Base-by-base conservation (phyloP, 495 filamentous ascomycete genomes). In the Tricharina praecox region DNA sequence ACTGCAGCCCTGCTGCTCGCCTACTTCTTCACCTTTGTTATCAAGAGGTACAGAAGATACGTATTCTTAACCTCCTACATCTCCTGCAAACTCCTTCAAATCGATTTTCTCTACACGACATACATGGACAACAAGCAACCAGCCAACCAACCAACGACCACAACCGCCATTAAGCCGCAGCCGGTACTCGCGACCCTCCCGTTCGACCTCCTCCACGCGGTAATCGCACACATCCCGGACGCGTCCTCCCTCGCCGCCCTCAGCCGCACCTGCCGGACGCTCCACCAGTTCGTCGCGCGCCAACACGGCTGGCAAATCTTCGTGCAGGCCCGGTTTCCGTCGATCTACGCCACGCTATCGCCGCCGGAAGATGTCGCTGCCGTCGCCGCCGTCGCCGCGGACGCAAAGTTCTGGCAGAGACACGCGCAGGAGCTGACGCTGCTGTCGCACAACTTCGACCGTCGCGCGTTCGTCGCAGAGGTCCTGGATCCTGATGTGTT, bases 221-320 rank as follows among this genome's bases (percentile, higher is more conserved):
- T 82, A 36, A 62, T 68, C 35, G 52, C 58, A 44, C 63, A 74
- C 54, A 60, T 81, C 4, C 69, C 73, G 2, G 70, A 67, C 13
- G 70, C 68, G n/a, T 67, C 55, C 49, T 62, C 61, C 34, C 40
- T 82, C 46, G 53, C 61, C 1, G 44, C 56, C 41, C 58, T 82
- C 19, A 61, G 74, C 1, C 62, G 63, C 24, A 73, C 72, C 11
- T 76, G 68, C 53, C 70, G 54, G 16, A 61, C 59, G 18, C 65
- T 80, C 18, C 49, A 74, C 56, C 44, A 58, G 28, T 72, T 73
- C 47, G 53, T 77, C 26, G 53, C 64, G 11, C 60, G 64, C 16
- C 72, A 79, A 54, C 71, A 79, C 53, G 75, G 76, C 41, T 78
- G 71, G 60, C 67, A 70, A 16, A 67, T 73, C 3, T 79, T 80